Percentiles rank a stretch among this genome's conserved stretches.
Conservation (phyloP, 495 filamentous ascomycete genomes). For the Neurospora sp. region DNA sequence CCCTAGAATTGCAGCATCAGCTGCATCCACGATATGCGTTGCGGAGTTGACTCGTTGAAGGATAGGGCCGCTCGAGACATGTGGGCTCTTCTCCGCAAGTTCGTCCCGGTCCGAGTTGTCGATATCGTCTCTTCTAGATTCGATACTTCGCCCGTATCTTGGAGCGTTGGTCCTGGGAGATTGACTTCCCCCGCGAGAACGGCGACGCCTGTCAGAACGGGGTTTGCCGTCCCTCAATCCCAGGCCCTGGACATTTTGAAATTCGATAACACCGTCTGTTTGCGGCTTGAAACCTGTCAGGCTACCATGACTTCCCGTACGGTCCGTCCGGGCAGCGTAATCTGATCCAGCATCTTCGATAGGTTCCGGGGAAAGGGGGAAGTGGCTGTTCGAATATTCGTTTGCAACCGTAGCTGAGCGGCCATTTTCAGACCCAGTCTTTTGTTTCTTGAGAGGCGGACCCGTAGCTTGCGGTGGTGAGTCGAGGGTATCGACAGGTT, state of each 20-base stretch:
- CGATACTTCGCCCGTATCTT: background rate
- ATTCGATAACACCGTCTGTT: constrained; percentile 12
- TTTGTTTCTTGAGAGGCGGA: constrained; percentile 19
- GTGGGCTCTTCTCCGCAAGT: background rate
- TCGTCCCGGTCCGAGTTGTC: constrained; percentile 5
- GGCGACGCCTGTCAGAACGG: constrained; percentile 3
- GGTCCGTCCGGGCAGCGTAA: background rate
- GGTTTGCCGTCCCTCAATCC: background rate
- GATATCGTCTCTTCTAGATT: constrained; percentile 5
- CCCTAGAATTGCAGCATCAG: constrained; percentile 7
- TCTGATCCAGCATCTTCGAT: constrained; percentile 11
- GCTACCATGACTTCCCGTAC: constrained; percentile 9
- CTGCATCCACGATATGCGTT: background rate
- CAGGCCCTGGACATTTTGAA: constrained; percentile 5
- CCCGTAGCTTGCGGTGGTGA: background rate
- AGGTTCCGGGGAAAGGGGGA: background rate
- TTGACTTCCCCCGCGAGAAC: background rate
- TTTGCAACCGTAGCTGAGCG: background rate
- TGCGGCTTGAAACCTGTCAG: constrained; percentile 8
- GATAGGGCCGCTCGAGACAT: background rate
- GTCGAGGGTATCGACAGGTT: constrained; percentile 5
- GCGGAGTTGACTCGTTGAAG: background rate
- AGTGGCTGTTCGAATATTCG: background rate
- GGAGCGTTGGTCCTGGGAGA: background rate
- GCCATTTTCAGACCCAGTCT: constrained; percentile 1